These are phyloP conservation scores for Xerocomellus intermedius DNA, from an alignment of 768 basidiomycete species.

Conservation along the genomic window DNA sequence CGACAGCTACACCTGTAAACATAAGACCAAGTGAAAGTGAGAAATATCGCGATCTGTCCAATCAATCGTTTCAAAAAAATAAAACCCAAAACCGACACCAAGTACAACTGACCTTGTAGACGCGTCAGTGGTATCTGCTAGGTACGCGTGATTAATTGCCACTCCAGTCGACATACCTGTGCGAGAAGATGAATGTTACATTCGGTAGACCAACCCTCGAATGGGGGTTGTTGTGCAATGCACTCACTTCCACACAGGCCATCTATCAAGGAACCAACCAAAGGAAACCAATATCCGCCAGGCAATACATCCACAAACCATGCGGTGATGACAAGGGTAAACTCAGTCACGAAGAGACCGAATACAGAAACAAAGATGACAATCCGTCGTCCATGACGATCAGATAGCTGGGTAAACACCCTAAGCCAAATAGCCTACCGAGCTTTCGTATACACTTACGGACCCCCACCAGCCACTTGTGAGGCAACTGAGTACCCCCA, in stretches of 20 bases:
- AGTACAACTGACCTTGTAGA: constrained; percentile 44
- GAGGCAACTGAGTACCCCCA: constrained; percentile 73
- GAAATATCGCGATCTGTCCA: constrained; percentile 57
- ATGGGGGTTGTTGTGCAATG: neutral
- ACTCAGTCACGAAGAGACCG: constrained; percentile 61
- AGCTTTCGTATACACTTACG: constrained; percentile 41
- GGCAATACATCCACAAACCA: constrained; percentile 59
- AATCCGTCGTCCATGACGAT: constrained; percentile 68
- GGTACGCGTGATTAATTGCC: constrained; percentile 61
- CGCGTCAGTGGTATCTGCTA: constrained; percentile 64
- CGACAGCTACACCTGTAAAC: constrained; percentile 73
- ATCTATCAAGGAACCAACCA: constrained; percentile 63
- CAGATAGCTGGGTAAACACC: constrained; percentile 55
- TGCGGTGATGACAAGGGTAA: constrained; percentile 65
- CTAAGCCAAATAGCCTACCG: neutral
- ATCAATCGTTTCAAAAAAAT: constrained; percentile 1
- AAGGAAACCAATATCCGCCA: constrained; percentile 78
- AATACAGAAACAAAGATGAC: constrained; percentile 60
- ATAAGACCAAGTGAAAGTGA: constrained; percentile 65
- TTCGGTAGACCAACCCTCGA: neutral
- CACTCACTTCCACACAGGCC: constrained; percentile 69
- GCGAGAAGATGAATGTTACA: constrained; percentile 5
- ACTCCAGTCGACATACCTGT: constrained; percentile 49
- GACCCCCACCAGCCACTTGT: constrained; percentile 88
- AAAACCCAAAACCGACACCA: neutral